phyloP scores from a whole-genome alignment of 805 yeast species.

The Spencermartinsiella europaea region DNA sequence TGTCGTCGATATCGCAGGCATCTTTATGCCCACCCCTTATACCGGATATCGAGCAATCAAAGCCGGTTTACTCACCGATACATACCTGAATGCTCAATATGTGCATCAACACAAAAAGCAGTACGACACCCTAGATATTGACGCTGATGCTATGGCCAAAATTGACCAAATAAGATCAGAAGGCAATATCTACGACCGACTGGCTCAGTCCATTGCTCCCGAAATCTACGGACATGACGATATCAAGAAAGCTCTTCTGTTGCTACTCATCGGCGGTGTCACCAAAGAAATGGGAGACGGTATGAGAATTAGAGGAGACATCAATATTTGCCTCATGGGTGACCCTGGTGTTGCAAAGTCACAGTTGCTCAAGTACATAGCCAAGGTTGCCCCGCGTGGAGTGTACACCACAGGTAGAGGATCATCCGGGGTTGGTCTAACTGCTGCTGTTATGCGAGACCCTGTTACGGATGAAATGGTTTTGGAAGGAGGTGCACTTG shows the following conservation, averaged over 20 bases:
- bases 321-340: conserved; percentile 94
- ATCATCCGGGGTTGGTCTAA: conserved; percentile 96
- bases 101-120: conserved; percentile 85
- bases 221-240: conserved; percentile 94
- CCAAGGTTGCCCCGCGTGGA: conserved; percentile 92
- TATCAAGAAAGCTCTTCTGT: conserved; percentile 81
- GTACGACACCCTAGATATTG: conserved; percentile 60
- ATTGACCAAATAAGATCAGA: conserved; percentile 50
- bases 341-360: conserved; percentile 99
- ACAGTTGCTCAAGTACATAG: conserved; percentile 83
- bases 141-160: conserved; percentile 49
- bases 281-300: conserved; percentile 95
- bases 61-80: conserved; percentile 92
- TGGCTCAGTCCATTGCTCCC: conserved; percentile 92
- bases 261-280: conserved; percentile 90
- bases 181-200: conserved; percentile 71
- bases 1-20: conserved; percentile 86
- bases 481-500: conserved; percentile 96
- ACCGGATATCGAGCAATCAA: conserved; percentile 89
- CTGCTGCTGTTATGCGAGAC: conserved; percentile 98
- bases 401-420: conserved; percentile 98
- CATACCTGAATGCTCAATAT: conserved; percentile 83
- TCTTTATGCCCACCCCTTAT: conserved; percentile 89
- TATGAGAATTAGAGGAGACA: conserved; percentile 94
- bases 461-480: conserved; percentile 99